phyloP scores from a whole-genome alignment of 768 basidiomycete species.

The Collybiopsis luxurians region DNA sequence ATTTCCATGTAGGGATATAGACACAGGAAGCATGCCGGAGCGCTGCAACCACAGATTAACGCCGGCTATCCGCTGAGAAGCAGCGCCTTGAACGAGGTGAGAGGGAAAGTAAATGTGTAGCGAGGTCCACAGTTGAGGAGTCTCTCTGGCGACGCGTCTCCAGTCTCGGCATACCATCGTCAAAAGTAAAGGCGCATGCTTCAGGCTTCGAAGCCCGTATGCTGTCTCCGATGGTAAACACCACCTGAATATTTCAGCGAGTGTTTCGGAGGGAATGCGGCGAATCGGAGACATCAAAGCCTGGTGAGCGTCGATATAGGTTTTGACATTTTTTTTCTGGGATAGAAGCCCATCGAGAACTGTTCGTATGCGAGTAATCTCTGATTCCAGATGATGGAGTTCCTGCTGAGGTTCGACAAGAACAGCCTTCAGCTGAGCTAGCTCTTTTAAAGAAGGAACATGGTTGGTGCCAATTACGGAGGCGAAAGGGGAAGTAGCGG shows the following conservation, averaged over 20 bases:
- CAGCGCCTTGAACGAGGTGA: too few species aligned
- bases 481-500: background rate
- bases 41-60: too few species aligned
- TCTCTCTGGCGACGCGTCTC: constrained; percentile 21
- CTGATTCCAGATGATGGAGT: background rate
- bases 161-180: constrained; percentile 22
- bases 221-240: constrained; percentile 17
- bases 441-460: background rate
- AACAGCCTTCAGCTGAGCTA: background rate
- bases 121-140: constrained; percentile 24
- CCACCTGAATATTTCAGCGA: constrained; percentile 22
- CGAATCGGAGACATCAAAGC: constrained; percentile 22
- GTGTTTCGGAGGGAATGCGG: constrained; percentile 20
- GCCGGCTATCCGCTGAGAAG: too few species aligned
- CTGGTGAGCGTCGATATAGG: constrained; percentile 15
- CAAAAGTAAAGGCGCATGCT: constrained; percentile 20
- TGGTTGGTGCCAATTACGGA: background rate
- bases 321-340: background rate
- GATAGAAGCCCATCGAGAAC: background rate
- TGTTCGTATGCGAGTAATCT: background rate
- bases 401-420: background rate
- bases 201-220: constrained; percentile 15
- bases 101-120: constrained; percentile 8
- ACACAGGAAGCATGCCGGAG: too few species aligned
- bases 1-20: too few species aligned